Evolutionary conservation across 2,329 filamentous ascomycete genomes (phyloP), one percentile per base, ranked within the genome.

Genomic region (Pyricularia pennisetigena): DNA sequence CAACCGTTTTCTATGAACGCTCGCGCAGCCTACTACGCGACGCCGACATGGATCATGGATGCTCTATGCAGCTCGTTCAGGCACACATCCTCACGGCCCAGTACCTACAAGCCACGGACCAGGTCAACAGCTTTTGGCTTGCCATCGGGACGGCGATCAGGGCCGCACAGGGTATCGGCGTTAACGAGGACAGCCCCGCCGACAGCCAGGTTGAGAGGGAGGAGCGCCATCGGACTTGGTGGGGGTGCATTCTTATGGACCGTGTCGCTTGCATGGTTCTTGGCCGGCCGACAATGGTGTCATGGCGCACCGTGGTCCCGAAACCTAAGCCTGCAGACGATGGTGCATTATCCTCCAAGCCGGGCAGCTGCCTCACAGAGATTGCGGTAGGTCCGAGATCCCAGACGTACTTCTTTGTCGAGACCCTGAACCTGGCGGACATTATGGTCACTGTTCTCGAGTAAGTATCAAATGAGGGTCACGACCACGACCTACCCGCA

Each of bases 111-210:
- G 26, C 62, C 9, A 68, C 67, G 7, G 67, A 68, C 20, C 61
- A 49, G 26, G 67, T 68, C 14, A 68, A 68, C 26, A 65, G 62
- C 16, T 68, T 63, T 54, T 68, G 67, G 67, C 62, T 68, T 5
- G 65, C 65, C 41, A 66, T 66, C 10, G 65, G 65, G 7, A 66
- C 41, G 12, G 69, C 70, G 5, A 61, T 73, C 26, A 72, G 72
- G 4, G 68, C 71, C 0, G 72, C 72, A 0, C 71, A 73, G 67
- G 70, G 71, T 1, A 70, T 76, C 14, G 72, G 73, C 10, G 69
- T 76, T 9, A 71, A 75, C 64, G 65, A 30, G 41, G 65, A 66
- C 26, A 28, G 24, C 26, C 32, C 26, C 20, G 54, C 30, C n/a
- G 49, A 68, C 29, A 67, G 66, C 24, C 59, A 67, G 20, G 66